Percentiles rank a stretch among this genome's conserved stretches.
Conservation (phyloP, 1,284 basidiomycete genomes). For the Puccinia triticina region DNA sequence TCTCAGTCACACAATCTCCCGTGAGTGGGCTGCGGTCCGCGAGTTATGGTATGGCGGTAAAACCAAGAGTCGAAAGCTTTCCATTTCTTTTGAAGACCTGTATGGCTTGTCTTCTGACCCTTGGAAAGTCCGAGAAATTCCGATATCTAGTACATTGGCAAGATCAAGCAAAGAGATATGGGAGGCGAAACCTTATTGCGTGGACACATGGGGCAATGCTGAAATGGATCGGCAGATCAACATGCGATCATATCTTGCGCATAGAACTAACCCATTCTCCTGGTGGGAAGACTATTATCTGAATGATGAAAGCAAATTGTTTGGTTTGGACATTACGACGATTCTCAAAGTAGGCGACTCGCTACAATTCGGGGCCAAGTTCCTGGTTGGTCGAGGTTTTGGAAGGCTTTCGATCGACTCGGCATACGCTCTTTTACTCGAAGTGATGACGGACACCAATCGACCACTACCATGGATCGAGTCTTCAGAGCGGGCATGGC, state of each 20-base stretch:
- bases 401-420: background rate
- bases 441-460: background rate
- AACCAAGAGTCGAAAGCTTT: background rate
- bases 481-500: background rate
- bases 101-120: background rate
- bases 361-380: background rate
- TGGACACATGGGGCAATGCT: background rate
- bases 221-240: background rate
- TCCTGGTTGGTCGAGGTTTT: background rate
- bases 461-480: background rate
- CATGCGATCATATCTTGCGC: background rate
- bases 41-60: background rate
- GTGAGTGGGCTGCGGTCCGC: background rate
- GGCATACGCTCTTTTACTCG: background rate
- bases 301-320: background rate
- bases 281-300: background rate
- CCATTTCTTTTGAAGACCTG: background rate
- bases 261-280: background rate
- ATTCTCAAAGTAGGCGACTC: constrained; percentile 12
- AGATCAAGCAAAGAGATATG: background rate
- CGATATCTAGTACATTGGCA: background rate
- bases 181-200: background rate
- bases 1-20: background rate
- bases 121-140: background rate
- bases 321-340: background rate